Base-by-base conservation (phyloP, 192 early-diverging fungal genomes). In the Lunasporangiospora selenospora region DNA sequence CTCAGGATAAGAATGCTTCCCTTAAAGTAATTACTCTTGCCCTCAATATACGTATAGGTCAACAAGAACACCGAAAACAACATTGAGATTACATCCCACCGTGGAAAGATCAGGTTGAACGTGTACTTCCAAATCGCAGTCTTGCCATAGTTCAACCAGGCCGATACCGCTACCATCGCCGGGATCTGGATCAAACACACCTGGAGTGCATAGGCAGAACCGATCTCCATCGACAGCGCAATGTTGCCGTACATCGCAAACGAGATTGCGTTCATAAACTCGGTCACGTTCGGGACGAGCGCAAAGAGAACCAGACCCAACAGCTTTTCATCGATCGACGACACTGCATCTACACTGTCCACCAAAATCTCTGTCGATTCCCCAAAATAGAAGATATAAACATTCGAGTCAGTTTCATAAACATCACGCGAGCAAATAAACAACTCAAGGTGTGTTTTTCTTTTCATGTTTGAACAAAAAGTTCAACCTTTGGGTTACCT, bases 11-110 rank as follows among this genome's bases (percentile, higher is more conserved):
- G 79, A 52, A 98, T 94, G 13, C 70, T 76, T 16, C 95, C 97
- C 79, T 99, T 97, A 66, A 99, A 99, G 80, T 99, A 97, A 75
- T 99, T 97, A 44, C 86, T 80, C 75, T 92, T 96, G 62, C 95
- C 95, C 80, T 99, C 97, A 53, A 92, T 90, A 76, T 95, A 96
- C 29, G 96, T 90, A 64, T 96, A 96, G 7, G 93, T 95, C 58
- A 95, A 81, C 48, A 92, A 67, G 67, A 90, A 89, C 39, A 91
- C 87, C 37, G 78, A 80, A 27, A 80, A 80, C 24, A 80, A 37
- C 53, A 80, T 75, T 27, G 67, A 23, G 30, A 80, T 66, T 24
- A 76, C 73, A 63, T 80, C 78, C 78, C 78, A 80, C 23, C 73
- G 66, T 4, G 78, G 78, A 44, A 80, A 80, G 27, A 80, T 52